A percentile compares a stretch with the other conserved stretches of the same genome.
These are phyloP conservation scores for Polychaeton citri DNA, from an alignment of 2,329 filamentous ascomycete species.

Conservation along the genomic window DNA sequence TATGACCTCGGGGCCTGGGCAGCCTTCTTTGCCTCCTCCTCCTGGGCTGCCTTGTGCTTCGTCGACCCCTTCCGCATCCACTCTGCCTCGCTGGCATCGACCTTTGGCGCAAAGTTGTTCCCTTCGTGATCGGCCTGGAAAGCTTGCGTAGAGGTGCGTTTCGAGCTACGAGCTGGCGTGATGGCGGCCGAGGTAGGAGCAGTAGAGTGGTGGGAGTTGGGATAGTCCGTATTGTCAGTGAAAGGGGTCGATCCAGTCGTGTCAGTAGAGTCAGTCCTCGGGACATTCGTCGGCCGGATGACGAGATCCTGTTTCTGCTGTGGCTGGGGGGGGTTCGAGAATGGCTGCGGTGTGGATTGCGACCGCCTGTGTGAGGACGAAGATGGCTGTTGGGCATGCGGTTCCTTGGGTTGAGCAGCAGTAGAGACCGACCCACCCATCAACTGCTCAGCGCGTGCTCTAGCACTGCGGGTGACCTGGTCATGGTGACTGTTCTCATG, in stretches of 20 bases:
- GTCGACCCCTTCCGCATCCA: conserved; percentile 1
- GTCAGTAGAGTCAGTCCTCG: conserved; percentile 18
- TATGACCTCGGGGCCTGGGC: conserved; percentile 1
- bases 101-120: conserved; percentile 16
- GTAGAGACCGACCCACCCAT: conserved; percentile 13
- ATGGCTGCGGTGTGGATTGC: not conserved
- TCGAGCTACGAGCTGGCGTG: conserved; percentile 26
- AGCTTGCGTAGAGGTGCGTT: conserved; percentile 26
- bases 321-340: conserved; percentile 4
- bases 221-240: conserved; percentile 27
- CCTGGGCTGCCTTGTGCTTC: conserved; percentile 7
- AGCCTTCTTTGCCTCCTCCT: conserved; percentile 1
- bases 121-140: conserved; percentile 12
- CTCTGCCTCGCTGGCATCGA: conserved; percentile 25
- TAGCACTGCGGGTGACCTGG: conserved; percentile 6
- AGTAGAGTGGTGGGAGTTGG: conserved; percentile 24
- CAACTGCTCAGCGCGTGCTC: conserved; percentile 15
- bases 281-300: conserved; percentile 5
- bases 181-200: conserved; percentile 28
- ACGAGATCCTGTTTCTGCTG: conserved; percentile 1
- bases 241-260: conserved; percentile 27
- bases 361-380: not conserved
- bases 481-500: conserved; percentile 2
- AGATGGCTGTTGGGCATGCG: not conserved
- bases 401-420: conserved; percentile 3